Base-by-base conservation (phyloP, 305 asterid species). In the Caryopteris hybrid region DNA sequence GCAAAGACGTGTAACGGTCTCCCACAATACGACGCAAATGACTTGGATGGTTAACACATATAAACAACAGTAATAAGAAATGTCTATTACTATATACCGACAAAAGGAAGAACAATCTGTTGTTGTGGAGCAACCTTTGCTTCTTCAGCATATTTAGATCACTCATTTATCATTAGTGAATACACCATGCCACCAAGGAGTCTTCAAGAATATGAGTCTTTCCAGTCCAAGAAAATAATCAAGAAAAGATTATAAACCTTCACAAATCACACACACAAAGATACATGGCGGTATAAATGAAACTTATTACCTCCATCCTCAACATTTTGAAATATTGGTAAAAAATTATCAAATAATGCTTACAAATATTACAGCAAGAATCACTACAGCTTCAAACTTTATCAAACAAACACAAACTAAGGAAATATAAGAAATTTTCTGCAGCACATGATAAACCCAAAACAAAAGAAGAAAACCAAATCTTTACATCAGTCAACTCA, bases 1-100 rank as follows among this genome's bases (percentile, higher is more conserved):
- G 46, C 88, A 86, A 65, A 74, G 91, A 61, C 74, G 42, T 5
- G 76, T 70, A 81, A 86, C 70, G 76, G 78, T n/a, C 74, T 76
- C 36, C 78, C 65, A 5, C 62, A 60, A 13, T 86, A 84, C 84
- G 61, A 48, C 29, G 52, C 66, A 8, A 67, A 61, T 22, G 80
- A 83, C 54, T 70, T 86, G 73, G 77, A 83, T 16, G 84, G 83
- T 60, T 78, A 89, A 3, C 76, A 42, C 58, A 72, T 83, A 14
- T 72, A 63, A 61, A 81, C 79, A 10, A 42, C 50, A 8, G 82
- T 79, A 22, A 17, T 84, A 48, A 90, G 84, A 75, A 76, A 84
- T 33, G 86, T 86, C 34, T 88, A 86, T 45, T 84, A 86, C 81
- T 80, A 78, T 58, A 33, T 85, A 68, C 76, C 84, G 25, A 80